A percentile compares a stretch with the other conserved stretches of the same genome.
phyloP scores from a whole-genome alignment of 2,329 filamentous ascomycete species.

The Chaetomium sp. region DNA sequence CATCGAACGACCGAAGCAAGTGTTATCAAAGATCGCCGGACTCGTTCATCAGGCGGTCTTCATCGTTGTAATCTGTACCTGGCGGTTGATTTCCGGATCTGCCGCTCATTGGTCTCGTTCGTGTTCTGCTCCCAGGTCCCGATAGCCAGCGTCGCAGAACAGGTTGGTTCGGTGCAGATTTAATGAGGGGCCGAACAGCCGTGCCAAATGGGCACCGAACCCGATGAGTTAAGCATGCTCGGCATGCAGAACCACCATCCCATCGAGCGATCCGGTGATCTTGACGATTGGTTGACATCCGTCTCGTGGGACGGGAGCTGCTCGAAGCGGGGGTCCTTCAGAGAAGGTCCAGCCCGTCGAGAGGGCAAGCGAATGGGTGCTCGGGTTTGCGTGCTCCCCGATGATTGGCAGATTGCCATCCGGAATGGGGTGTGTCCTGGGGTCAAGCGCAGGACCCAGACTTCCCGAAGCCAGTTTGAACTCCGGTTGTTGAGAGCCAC shows the following conservation, averaged over 20 bases:
- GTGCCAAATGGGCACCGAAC: background rate
- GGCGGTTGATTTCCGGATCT: background rate
- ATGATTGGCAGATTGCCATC: slow-evolving; percentile 12
- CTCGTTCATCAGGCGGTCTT: background rate
- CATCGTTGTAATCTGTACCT: background rate
- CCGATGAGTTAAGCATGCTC: slow-evolving; percentile 4
- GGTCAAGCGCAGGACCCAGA: background rate
- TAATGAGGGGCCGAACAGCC: too few relatives aligned
- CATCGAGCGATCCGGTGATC: slow-evolving; percentile 19
- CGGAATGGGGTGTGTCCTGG: background rate
- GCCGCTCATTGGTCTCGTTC: background rate
- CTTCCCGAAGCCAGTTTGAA: background rate
- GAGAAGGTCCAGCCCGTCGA: slow-evolving; percentile 6
- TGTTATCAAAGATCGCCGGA: background rate
- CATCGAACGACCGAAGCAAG: background rate
- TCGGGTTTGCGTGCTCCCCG: slow-evolving; percentile 10
- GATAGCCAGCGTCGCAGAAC: background rate
- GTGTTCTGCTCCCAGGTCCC: background rate
- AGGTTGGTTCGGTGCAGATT: background rate
- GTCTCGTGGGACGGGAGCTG: slow-evolving; percentile 8
- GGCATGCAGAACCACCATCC: slow-evolving; percentile 5
- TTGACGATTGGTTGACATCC: slow-evolving; percentile 16
- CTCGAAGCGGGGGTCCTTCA: slow-evolving; percentile 4
- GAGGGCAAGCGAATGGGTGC: slow-evolving; percentile 16
- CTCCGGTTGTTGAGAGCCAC: background rate